Conservation (phyloP, 805 yeast genomes). For the Kodamaea kaohsiungensis region DNA sequence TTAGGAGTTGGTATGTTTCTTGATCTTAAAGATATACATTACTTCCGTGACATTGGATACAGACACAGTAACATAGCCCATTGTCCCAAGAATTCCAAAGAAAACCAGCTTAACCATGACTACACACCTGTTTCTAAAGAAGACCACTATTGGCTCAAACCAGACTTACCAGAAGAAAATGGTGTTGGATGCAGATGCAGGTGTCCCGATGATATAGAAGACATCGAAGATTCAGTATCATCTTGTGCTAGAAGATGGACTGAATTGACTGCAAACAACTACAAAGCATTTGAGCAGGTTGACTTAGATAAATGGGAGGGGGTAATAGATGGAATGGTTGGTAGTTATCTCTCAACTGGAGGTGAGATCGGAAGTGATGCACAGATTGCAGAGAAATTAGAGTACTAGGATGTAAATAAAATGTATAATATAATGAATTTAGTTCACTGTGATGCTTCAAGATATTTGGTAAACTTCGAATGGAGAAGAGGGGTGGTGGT, state of each 20-base stretch:
- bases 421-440: too few species aligned
- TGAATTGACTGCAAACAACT: slow-evolving; percentile 19
- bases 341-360: slow-evolving; percentile 11
- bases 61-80: slow-evolving; percentile 74
- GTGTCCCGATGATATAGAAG: slow-evolving; percentile 52
- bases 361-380: slow-evolving; percentile 47
- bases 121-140: slow-evolving; percentile 14
- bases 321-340: slow-evolving; percentile 13
- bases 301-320: slow-evolving; percentile 20
- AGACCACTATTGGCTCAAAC: slow-evolving; percentile 35
- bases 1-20: slow-evolving; percentile 72
- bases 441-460: too few species aligned
- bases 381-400: slow-evolving; percentile 19
- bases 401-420: neutral
- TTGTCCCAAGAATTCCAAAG: slow-evolving; percentile 67
- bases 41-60: slow-evolving; percentile 87
- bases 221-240: slow-evolving; percentile 20
- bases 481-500: too few species aligned
- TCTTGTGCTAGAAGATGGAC: slow-evolving; percentile 21
- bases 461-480: too few species aligned
- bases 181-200: slow-evolving; percentile 86
- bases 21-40: slow-evolving; percentile 67
- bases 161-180: slow-evolving; percentile 32
- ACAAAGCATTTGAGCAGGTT: slow-evolving; percentile 11
- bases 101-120: slow-evolving; percentile 49